Evolutionary conservation across 148 eudicot species (phyloP).

Genomic region (Nyssa sinensis): DNA sequence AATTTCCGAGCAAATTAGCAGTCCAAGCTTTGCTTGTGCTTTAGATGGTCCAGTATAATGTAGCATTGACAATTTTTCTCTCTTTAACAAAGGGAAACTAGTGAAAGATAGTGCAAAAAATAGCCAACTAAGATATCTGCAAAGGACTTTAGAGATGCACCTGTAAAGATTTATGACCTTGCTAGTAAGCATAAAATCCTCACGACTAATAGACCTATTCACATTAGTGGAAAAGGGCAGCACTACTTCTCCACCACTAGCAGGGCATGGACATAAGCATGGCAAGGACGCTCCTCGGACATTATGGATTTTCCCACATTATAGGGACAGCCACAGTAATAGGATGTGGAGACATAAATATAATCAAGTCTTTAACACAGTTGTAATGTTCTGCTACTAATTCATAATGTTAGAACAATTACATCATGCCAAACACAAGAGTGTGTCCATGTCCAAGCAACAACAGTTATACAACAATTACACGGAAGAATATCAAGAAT

Average conservation of each 20-base stretch:
- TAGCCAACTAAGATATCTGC: not conserved
- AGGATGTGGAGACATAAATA: not conserved
- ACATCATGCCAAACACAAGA: not conserved
- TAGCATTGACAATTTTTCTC: not conserved
- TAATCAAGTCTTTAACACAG: not conserved
- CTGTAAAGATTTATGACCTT: not conserved
- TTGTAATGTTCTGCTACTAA: not conserved
- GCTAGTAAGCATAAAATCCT: not conserved
- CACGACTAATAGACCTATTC: not conserved
- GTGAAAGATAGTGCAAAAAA: not conserved
- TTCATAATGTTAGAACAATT: not conserved
- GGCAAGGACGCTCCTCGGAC: not conserved
- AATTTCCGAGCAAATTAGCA: not conserved
- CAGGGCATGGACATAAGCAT: not conserved
- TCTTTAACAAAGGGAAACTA: not conserved
- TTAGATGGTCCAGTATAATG: not conserved
- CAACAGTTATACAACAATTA: not conserved
- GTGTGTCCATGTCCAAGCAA: not conserved
- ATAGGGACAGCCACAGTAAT: not conserved
- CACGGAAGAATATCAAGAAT: not conserved
- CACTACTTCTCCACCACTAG: too few species aligned
- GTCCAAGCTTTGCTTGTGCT: not conserved
- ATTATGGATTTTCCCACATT: not conserved
- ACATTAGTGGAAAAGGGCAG: not conserved
- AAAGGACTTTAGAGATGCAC: not conserved